A percentile compares a stretch with the other conserved stretches of the same genome.
Conservation (phyloP, 805 yeast genomes). For the Starmerella bombi region DNA sequence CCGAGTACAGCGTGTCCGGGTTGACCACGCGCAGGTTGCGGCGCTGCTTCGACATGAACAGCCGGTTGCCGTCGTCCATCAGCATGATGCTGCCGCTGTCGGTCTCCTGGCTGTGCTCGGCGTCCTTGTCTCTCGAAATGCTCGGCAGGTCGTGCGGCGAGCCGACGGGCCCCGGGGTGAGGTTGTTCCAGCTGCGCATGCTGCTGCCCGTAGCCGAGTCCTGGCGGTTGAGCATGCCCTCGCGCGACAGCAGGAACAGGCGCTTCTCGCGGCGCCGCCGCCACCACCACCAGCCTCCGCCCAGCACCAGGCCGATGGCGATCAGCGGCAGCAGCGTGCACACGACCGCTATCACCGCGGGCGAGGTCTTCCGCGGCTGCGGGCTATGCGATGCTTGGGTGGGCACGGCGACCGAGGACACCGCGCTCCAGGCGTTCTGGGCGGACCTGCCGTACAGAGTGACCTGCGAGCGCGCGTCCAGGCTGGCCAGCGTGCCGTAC, state of each 20-base stretch:
- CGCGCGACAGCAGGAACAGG: conserved; percentile 14
- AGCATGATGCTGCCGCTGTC: conserved; percentile 9
- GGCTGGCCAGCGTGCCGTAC: conserved; percentile 11
- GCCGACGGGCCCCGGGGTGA: conserved; percentile 9
- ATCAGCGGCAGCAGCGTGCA: conserved; percentile 36
- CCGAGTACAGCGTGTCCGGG: conserved; percentile 13
- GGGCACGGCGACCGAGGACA: conserved; percentile 2
- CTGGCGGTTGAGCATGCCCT: conserved; percentile 12
- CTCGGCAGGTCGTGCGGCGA: neutral
- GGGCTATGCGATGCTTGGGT: neutral
- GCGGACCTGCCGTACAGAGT: conserved; percentile 2
- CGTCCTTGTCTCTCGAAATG: neutral
- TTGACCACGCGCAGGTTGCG: conserved; percentile 18
- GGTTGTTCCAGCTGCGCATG: neutral
- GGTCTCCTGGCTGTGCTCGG: neutral
- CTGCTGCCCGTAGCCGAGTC: conserved; percentile 3
- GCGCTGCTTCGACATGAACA: conserved; percentile 16
- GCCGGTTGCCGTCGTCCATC: conserved; percentile 12
- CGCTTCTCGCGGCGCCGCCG: conserved; percentile 21
- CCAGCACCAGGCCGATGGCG: conserved; percentile 28
- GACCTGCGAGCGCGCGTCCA: neutral
- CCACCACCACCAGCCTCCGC: conserved; percentile 24
- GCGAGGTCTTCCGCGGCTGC: conserved; percentile 12
- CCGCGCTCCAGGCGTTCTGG: neutral
- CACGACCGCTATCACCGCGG: conserved; percentile 34